Base-by-base conservation (phyloP, 306 rosid species). In the Arachis stenosperma region DNA sequence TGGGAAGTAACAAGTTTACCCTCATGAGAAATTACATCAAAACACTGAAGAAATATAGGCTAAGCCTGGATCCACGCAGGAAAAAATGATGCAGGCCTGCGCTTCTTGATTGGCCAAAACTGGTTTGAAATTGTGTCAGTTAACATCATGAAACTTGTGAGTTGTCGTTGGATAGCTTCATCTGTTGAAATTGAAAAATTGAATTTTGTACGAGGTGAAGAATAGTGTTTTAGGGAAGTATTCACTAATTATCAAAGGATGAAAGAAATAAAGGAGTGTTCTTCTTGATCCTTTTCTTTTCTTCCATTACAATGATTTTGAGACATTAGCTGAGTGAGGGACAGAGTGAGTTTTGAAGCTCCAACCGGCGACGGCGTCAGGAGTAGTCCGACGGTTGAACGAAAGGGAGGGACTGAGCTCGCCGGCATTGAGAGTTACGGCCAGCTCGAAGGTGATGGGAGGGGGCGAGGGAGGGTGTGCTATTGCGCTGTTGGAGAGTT, bases 1-100 rank as follows among this genome's bases (percentile, higher is more conserved):
- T 90, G 17, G 97, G 97, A 42, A 86, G 90, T 84, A 90, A 84
- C 88, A 87, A 88, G 71, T 86, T 89, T 74, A 78, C 84, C 50
- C 86, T 90, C 64, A 82, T 86, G 97, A 85, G 89, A 75, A 84
- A 69, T 71, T 93, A 90, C 79, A 73, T 90, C 27, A 81, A 84
- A 69, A 85, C 86, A 6, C 83, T 90, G 27, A 89, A 88, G 84
- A 93, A 90, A 84, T 81, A 88, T 2, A 84, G 90, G 22, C 90
- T 93, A 9, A 84, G 81, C 74, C 83, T 97, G 13, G 90, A 93
- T 81, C 98, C 97, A 0, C 76, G 83, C 1, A 70, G 83, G 84
- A 86, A 90, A 75, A 89, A 80, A 79, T 92, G 88, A 90, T 77
- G 61, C 77, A 54, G 67, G 44, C 71, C 50, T 62, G 13, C 14